Conservation (phyloP, 768 basidiomycete species). For the Leccinum boreale region DNA sequence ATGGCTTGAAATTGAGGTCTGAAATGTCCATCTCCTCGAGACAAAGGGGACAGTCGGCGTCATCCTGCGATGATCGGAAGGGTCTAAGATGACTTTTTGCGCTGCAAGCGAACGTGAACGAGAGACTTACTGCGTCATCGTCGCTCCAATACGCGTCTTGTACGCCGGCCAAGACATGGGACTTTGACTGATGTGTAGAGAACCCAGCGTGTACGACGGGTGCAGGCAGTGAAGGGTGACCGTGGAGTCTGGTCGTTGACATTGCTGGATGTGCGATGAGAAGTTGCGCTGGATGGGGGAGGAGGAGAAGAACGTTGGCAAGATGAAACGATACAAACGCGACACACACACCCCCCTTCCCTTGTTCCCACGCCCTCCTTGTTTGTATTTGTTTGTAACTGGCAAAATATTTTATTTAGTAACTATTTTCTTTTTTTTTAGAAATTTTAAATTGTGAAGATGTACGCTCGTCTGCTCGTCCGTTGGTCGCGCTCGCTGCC, state of each 20-base stretch:
- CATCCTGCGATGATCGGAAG: conserved; percentile 62
- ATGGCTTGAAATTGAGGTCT: conserved; percentile 99
- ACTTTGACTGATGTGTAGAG: conserved; percentile 75
- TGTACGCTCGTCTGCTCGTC: conserved; percentile 26
- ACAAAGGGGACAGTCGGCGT: conserved; percentile 96
- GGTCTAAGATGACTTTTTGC: conserved; percentile 13
- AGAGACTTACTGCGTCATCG: conserved; percentile 68
- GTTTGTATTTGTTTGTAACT: conserved; percentile 22
- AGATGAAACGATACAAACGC: conserved; percentile 22
- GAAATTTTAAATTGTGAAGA: background rate
- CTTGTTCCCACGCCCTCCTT: conserved; percentile 21
- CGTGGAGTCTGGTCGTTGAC: conserved; percentile 55
- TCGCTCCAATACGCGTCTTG: conserved; percentile 98
- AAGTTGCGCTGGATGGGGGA: conserved; percentile 17
- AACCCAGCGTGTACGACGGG: conserved; percentile 71
- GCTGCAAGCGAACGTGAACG: conserved; percentile 1
- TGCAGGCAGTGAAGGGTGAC: conserved; percentile 65
- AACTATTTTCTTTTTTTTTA: background rate
- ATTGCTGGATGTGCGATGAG: conserved; percentile 27
- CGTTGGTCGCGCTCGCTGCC: conserved; percentile 19
- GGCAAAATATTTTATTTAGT: conserved; percentile 2
- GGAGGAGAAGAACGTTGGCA: conserved; percentile 4
- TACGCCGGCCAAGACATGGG: conserved; percentile 81
- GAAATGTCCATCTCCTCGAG: conserved; percentile 99
- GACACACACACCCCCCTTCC: conserved; percentile 16